phyloP scores from a whole-genome alignment of 805 yeast genomes.

The Yarrowia sp. region DNA sequence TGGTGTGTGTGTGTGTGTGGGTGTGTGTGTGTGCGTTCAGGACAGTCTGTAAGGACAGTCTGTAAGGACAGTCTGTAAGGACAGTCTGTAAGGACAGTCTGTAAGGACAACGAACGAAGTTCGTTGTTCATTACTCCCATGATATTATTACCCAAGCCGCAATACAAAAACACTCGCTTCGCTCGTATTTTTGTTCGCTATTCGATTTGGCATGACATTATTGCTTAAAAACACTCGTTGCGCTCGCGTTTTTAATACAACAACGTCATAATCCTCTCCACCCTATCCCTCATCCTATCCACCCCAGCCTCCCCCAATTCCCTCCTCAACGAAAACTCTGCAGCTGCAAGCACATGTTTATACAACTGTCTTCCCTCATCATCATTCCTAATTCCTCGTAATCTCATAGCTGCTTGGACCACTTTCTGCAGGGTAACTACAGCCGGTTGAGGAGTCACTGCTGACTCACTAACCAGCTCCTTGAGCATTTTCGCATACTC shows the following conservation, averaged over 20 bases:
- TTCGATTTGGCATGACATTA: no score
- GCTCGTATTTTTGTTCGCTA: no score
- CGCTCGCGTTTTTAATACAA: neutral
- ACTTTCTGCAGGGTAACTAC: slow-evolving; percentile 8
- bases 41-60: no score
- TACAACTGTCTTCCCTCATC: slow-evolving; percentile 8
- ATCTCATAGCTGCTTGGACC: slow-evolving; percentile 12
- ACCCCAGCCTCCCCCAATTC: neutral
- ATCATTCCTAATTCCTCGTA: neutral
- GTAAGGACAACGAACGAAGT: no score
- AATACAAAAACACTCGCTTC: no score
- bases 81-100: no score
- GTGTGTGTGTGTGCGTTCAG: no score
- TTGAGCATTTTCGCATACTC: slow-evolving; percentile 17
- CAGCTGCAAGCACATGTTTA: slow-evolving; percentile 8
- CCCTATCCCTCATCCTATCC: slow-evolving; percentile 8
- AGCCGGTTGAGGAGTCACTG: neutral
- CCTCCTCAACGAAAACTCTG: slow-evolving; percentile 3
- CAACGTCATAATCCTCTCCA: slow-evolving; percentile 11
- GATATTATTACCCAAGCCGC: no score
- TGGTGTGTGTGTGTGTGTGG: no score
- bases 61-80: no score
- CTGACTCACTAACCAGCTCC: neutral
- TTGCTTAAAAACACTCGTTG: no score
- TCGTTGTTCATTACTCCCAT: no score